These are phyloP conservation scores for Amanita pseudoporphyria DNA, from an alignment of 768 basidiomycete genomes.

Conservation along the genomic window DNA sequence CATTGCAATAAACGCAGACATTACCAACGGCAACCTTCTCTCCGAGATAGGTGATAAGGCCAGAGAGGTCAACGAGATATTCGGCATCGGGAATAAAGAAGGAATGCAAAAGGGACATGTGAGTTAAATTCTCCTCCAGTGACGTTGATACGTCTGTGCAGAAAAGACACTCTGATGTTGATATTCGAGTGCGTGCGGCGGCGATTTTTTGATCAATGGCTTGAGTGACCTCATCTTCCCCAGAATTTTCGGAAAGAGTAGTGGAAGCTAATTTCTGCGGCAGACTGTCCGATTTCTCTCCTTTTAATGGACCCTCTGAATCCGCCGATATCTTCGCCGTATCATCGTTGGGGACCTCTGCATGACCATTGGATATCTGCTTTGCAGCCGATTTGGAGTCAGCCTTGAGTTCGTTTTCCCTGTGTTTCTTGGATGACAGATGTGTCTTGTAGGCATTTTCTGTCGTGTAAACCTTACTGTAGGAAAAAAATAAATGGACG, in stretches of 20 bases:
- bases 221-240: conserved; percentile 37
- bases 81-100: conserved; percentile 96
- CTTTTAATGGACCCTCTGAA: neutral
- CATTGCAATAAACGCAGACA: conserved; percentile 87
- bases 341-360: neutral
- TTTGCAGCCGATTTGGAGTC: neutral
- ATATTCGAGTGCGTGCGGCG: conserved; percentile 54
- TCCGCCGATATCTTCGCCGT: neutral
- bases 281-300: neutral
- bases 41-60: conserved; percentile 77
- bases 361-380: no score
- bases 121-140: conserved; percentile 60
- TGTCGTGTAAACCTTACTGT: conserved; percentile 81
- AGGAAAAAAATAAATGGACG: neutral
- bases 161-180: conserved; percentile 75
- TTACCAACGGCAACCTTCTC: conserved; percentile 94
- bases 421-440: conserved; percentile 82
- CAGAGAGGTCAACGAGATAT: conserved; percentile 75
- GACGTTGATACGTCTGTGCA: conserved; percentile 46
- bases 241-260: conserved; percentile 20
- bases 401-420: conserved; percentile 54
- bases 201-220: conserved; percentile 72
- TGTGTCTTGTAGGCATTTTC: conserved; percentile 88
- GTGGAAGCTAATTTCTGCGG: neutral
- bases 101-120: conserved; percentile 84